Conservation (phyloP, 192 early-diverging fungal genomes). For the Coemansia sp. region DNA sequence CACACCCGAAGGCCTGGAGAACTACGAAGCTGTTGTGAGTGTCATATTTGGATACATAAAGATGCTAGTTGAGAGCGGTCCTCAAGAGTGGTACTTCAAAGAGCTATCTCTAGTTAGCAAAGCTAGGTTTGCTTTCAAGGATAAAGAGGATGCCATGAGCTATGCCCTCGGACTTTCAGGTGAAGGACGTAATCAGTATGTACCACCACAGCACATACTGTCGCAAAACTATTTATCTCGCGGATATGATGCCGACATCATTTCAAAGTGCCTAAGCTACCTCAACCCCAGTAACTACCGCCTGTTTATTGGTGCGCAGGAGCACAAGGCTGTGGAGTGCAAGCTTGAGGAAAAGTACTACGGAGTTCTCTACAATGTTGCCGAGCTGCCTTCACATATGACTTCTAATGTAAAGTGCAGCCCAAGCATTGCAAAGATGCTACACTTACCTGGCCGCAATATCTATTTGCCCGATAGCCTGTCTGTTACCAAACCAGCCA, state of each 20-base stretch:
- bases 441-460: conserved; percentile 18
- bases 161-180: no score
- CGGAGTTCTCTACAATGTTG: conserved; percentile 71
- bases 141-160: conserved; percentile 57
- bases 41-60: conserved; percentile 35
- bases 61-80: neutral
- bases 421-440: neutral
- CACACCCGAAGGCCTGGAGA: conserved; percentile 23
- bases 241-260: conserved; percentile 61
- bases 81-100: conserved; percentile 32
- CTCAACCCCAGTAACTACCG: conserved; percentile 64
- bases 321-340: conserved; percentile 22
- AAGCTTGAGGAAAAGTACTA: conserved; percentile 71
- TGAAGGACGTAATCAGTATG: conserved; percentile 63
- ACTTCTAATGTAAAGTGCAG: neutral
- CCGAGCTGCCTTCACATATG: conserved; percentile 1
- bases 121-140: conserved; percentile 61
- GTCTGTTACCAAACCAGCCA: neutral
- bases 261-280: conserved; percentile 61
- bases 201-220: conserved; percentile 62
- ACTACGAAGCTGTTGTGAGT: conserved; percentile 21
- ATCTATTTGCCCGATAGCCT: conserved; percentile 33
- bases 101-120: conserved; percentile 40
- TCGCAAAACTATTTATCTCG: conserved; percentile 66
- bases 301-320: conserved; percentile 45